Base-by-base conservation (phyloP, 306 rosid genomes). In the Mucuna pruriens region DNA sequence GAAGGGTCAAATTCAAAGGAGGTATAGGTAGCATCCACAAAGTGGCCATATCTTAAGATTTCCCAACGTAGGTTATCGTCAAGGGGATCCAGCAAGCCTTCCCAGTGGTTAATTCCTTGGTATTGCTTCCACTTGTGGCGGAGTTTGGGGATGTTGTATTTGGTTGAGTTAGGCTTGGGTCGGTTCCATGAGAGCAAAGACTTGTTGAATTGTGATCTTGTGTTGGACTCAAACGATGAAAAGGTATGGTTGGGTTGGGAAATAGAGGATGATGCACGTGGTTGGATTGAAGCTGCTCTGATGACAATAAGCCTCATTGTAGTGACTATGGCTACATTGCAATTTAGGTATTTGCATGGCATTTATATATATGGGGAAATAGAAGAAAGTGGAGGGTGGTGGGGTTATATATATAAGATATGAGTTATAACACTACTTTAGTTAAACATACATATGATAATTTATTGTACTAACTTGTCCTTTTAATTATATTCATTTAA, bases 51-150 rank as follows among this genome's bases (percentile, higher is more conserved):
- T 20, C 91, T 75, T 13, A 93, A 68, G 12, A 93, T 92, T 70
- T 93, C 97, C 5, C 84, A 87, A 8, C 96, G 89, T 52, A 93
- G 91, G 65, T 87, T 89, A 63, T 93, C 86, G 7, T 93, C 97
- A 9, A 93, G 94, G 2, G 97, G 97, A 80, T 93, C 92, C 0
- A 93, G 85, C 33, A 93, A 71, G 7, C 96, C 97, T 34, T 79
- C 80, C 97, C 96, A 93, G 23, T 93, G 58, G 36, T 84, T 78
- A 7, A 73, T 68, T 0, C 97, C 96, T 34, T 89, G 96, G 57
- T 91, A 93, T 44, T 93, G 90, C 39, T 74, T 86, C 97, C 97
- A 93, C 11, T 80, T 87, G 72, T 39, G 58, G 20, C 90, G 77
- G 1, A 91, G 85, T 16, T 72, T 77, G 0, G 74, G 79, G 5